Conservation (phyloP, 441 rosid genomes). For the Adansonia rubrostipa region DNA sequence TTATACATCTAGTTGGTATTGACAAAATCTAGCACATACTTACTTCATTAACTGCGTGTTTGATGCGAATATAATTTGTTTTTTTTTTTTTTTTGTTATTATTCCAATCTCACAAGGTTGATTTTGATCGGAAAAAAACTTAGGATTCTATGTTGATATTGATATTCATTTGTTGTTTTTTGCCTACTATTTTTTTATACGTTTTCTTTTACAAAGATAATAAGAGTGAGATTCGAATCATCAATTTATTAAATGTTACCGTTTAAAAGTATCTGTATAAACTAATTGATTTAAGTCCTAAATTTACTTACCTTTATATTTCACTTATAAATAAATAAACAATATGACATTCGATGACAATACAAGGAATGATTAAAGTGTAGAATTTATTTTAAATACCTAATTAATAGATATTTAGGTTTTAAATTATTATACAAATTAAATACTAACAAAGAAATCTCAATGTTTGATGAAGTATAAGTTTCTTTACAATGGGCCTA, state of each 20-base stretch:
- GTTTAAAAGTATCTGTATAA: too few relatives aligned
- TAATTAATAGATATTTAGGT: background rate
- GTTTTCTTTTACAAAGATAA: too few relatives aligned
- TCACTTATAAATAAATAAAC: background rate
- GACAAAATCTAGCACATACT: slow-evolving; percentile 19
- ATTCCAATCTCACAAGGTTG: slow-evolving; percentile 9
- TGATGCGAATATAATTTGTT: background rate
- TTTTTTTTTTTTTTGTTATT: background rate
- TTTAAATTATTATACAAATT: background rate
- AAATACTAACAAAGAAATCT: background rate
- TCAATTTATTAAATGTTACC: too few relatives aligned
- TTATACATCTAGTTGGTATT: slow-evolving; percentile 13
- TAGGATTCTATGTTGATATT: slow-evolving; percentile 16
- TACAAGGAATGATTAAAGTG: background rate
- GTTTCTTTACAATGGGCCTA: background rate
- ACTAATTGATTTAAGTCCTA: background rate
- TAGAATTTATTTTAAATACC: background rate
- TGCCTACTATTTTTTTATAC: background rate
- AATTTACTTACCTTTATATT: background rate
- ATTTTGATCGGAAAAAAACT: background rate
- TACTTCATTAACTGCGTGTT: background rate
- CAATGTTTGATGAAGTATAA: background rate
- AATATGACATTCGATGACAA: background rate
- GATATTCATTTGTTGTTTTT: background rate
- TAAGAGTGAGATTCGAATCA: too few relatives aligned